phyloP scores from a whole-genome alignment of 225 moss, liverwort and hornwort species.

The Bryum argenteum region DNA sequence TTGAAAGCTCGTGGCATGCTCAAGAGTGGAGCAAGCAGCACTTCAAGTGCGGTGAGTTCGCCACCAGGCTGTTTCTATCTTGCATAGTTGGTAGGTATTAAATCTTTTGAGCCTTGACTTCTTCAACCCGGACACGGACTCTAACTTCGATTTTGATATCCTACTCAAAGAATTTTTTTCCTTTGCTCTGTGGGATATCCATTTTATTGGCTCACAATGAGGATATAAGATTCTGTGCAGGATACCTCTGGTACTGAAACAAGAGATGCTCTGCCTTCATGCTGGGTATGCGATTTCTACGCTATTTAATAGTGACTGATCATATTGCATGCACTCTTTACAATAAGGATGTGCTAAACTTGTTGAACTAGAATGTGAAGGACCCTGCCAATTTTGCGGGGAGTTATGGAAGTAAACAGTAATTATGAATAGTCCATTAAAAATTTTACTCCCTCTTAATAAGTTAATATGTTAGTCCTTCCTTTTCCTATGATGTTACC shows the following conservation, averaged over 20 bases:
- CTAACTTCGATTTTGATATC: constrained; percentile 11
- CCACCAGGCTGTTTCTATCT: constrained; percentile 7
- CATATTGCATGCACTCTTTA: constrained; percentile 19
- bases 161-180: constrained; percentile 14
- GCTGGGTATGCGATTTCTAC: constrained; percentile 53
- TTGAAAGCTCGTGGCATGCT: constrained; percentile 91
- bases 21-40: constrained; percentile 53
- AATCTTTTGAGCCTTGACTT: constrained; percentile 9
- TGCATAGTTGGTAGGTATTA: constrained; percentile 1
- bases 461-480: no score
- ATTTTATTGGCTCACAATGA: constrained; percentile 22
- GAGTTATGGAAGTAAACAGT: no score
- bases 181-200: constrained; percentile 10
- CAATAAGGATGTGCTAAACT: constrained; percentile 14
- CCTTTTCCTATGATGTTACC: no score
- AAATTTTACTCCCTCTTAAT: no score
- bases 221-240: constrained; percentile 47
- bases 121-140: constrained; percentile 11
- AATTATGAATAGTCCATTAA: no score
- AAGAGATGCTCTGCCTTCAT: constrained; percentile 55
- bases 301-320: constrained; percentile 12
- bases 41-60: constrained; percentile 52
- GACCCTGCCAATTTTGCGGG: no score
- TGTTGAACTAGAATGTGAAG: background rate
- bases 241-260: constrained; percentile 39